These are phyloP conservation scores for Trichophaea hybrida DNA, from an alignment of 2,329 filamentous ascomycete genomes.

Conservation along the genomic window DNA sequence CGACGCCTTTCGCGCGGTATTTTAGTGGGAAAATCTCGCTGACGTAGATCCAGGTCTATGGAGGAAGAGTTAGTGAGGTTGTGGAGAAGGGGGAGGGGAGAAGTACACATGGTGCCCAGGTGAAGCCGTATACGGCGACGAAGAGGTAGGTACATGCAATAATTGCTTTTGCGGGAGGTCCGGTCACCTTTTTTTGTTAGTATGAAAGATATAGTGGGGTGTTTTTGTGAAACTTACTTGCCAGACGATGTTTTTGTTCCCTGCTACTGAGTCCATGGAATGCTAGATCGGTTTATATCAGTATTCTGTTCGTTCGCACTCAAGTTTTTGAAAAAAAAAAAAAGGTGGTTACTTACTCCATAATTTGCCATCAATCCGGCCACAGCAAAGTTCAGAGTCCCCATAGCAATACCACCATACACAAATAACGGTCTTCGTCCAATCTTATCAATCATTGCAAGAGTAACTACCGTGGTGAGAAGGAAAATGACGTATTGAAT, in stretches of 20 bases:
- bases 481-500: conserved; percentile 45
- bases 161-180: conserved; percentile 41
- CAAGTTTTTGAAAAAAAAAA: background rate
- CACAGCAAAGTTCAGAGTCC: conserved; percentile 40
- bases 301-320: background rate
- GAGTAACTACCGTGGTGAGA: conserved; percentile 38
- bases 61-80: background rate
- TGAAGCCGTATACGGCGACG: conserved; percentile 40
- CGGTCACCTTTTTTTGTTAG: conserved; percentile 29
- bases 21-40: conserved; percentile 33
- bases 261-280: conserved; percentile 34
- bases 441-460: conserved; percentile 39
- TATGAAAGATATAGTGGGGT: conserved; percentile 13
- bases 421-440: conserved; percentile 38
- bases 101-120: conserved; percentile 35
- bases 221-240: conserved; percentile 17
- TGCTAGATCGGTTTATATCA: conserved; percentile 21
- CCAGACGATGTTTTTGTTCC: conserved; percentile 37
- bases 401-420: conserved; percentile 35
- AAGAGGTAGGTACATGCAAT: conserved; percentile 54
- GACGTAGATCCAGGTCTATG: conserved; percentile 35
- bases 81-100: conserved; percentile 31
- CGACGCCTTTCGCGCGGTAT: conserved; percentile 23
- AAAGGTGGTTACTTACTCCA: conserved; percentile 27
- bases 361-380: conserved; percentile 40